Conservation (phyloP, 1,139 yeast species). For the Debaryomyces coudertii region DNA sequence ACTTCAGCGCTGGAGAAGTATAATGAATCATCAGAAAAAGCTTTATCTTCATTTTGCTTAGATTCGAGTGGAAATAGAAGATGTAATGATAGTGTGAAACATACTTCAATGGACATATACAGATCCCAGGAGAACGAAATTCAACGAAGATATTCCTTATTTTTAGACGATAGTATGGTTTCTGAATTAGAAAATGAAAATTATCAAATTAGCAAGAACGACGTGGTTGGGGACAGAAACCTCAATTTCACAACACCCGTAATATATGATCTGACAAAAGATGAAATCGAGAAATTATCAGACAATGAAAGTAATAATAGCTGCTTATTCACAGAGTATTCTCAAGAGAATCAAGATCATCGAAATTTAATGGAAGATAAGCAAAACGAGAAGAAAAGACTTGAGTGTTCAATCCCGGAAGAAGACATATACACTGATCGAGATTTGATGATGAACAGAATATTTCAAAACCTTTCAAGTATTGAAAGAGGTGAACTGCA, state of each 20-base stretch:
- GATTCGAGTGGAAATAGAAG: slow-evolving; percentile 4
- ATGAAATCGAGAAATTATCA: background rate
- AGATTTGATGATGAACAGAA: background rate
- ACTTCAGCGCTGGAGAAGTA: background rate
- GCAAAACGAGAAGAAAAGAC: background rate
- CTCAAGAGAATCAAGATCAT: background rate
- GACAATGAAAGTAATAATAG: background rate
- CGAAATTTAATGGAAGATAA: background rate
- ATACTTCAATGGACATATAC: slow-evolving; percentile 10
- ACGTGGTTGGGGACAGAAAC: background rate
- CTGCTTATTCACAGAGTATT: background rate
- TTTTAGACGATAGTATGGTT: slow-evolving; percentile 8
- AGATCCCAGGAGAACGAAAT: slow-evolving; percentile 11
- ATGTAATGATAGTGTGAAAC: background rate
- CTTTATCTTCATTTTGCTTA: slow-evolving; percentile 11
- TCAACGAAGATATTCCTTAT: slow-evolving; percentile 10
- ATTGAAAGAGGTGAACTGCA: background rate
- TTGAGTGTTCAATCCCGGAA: background rate
- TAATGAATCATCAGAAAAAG: slow-evolving; percentile 8
- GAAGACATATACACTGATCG: background rate
- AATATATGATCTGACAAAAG: background rate
- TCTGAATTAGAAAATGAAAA: background rate
- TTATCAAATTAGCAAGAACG: background rate
- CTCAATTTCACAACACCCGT: background rate
- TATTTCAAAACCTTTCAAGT: background rate